Evolutionary conservation across 352 stramenopile genomes (phyloP).

Genomic region (Phytopythium vexans): DNA sequence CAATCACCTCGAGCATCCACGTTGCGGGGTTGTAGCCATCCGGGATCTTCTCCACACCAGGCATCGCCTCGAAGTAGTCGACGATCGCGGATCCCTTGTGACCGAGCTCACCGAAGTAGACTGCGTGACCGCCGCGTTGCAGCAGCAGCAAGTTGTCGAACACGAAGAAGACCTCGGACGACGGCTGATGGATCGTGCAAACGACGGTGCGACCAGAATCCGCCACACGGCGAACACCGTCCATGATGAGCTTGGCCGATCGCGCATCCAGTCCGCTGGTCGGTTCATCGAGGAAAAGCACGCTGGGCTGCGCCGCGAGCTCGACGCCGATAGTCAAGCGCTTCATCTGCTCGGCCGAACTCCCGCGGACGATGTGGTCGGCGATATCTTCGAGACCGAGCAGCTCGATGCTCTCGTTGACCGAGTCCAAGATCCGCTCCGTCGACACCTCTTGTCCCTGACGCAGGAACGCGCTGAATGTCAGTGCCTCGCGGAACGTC

Average conservation of each 20-base stretch:
- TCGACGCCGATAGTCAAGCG: conserved; percentile 45
- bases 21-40: conserved; percentile 23
- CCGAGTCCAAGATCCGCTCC: conserved; percentile 25
- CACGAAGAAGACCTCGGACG: conserved; percentile 73
- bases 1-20: conserved; percentile 20
- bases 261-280: conserved; percentile 67
- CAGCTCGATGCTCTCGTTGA: conserved; percentile 85
- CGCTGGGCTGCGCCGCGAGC: conserved; percentile 40
- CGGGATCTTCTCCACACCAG: conserved; percentile 42
- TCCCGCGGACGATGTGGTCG: conserved; percentile 31
- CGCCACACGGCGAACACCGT: conserved; percentile 49
- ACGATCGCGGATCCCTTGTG: conserved; percentile 36
- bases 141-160: conserved; percentile 87
- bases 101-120: conserved; percentile 84
- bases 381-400: conserved; percentile 59
- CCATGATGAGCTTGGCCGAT: no score
- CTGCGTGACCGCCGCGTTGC: conserved; percentile 71
- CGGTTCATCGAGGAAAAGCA: conserved; percentile 58
- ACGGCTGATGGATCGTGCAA: conserved; percentile 91
- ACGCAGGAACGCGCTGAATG: conserved; percentile 89
- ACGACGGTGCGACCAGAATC: conserved; percentile 74
- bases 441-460: neutral
- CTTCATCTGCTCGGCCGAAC: conserved; percentile 47
- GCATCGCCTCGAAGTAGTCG: conserved; percentile 69
- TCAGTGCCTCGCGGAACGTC: conserved; percentile 90